Conservation (phyloP, 768 basidiomycete genomes). For the Phylloporus sp. region DNA sequence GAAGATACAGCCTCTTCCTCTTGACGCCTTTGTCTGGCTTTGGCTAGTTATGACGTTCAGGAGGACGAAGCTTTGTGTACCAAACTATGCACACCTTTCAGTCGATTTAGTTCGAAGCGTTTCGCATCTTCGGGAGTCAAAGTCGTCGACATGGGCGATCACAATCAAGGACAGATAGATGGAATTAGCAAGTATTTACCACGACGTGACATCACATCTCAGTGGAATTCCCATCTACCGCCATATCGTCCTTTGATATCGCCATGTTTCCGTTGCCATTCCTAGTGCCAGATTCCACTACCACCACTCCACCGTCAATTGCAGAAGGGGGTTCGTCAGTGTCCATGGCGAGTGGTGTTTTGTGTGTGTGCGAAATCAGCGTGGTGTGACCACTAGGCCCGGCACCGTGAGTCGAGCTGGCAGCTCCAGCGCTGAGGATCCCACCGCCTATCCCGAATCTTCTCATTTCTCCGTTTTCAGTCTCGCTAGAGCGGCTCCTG, state of each 20-base stretch:
- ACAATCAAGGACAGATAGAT: too few relatives aligned
- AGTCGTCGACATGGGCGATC: constrained; percentile 15
- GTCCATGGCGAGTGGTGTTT: constrained; percentile 30
- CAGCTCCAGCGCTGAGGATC: constrained; percentile 59
- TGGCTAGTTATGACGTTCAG: constrained; percentile 44
- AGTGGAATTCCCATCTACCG: constrained; percentile 18
- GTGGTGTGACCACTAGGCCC: constrained; percentile 70
- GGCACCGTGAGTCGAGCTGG: constrained; percentile 59
- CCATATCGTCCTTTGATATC: constrained; percentile 24
- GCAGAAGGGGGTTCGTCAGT: constrained; percentile 27
- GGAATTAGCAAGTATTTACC: too few relatives aligned
- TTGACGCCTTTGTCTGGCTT: constrained; percentile 64
- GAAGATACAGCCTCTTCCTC: constrained; percentile 52
- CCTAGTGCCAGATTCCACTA: constrained; percentile 12
- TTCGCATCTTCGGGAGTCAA: constrained; percentile 66
- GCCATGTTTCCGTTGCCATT: constrained; percentile 14
- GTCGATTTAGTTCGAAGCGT: constrained; percentile 71
- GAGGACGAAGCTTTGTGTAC: background rate
- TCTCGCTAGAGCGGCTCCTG: constrained; percentile 37
- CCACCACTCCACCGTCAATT: constrained; percentile 15
- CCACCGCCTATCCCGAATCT: constrained; percentile 67
- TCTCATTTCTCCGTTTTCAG: constrained; percentile 38
- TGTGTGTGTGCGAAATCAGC: constrained; percentile 27
- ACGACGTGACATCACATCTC: too few relatives aligned
- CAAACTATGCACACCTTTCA: constrained; percentile 49